These are phyloP conservation scores for Passiflora organensis DNA, from an alignment of 345 rosid species.

Conservation along the genomic window DNA sequence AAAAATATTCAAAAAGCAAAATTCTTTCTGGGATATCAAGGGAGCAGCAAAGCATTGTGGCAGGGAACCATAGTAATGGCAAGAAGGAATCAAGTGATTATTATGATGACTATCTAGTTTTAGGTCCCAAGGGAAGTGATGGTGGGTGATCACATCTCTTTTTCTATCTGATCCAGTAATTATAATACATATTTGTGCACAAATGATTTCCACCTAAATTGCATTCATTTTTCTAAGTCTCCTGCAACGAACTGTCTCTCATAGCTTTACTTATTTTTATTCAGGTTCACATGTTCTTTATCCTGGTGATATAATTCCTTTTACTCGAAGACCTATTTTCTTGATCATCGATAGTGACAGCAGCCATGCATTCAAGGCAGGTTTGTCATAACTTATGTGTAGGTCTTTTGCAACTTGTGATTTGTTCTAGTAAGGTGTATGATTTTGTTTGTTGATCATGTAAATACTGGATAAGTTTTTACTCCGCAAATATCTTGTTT, in stretches of 20 bases:
- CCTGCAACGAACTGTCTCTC: background rate
- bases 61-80: slow-evolving; percentile 56
- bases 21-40: slow-evolving; percentile 39
- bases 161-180: slow-evolving; percentile 1
- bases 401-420: background rate
- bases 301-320: slow-evolving; percentile 95
- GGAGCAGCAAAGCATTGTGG: slow-evolving; percentile 41
- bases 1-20: slow-evolving; percentile 57
- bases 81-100: slow-evolving; percentile 34
- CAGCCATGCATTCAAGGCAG: slow-evolving; percentile 99
- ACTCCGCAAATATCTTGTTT: too few relatives aligned
- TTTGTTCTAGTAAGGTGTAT: slow-evolving; percentile 8
- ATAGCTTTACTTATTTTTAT: slow-evolving; percentile 6
- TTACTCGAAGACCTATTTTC: slow-evolving; percentile 88
- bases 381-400: slow-evolving; percentile 84
- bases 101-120: slow-evolving; percentile 49
- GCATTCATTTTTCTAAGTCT: background rate
- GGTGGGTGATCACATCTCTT: slow-evolving; percentile 44
- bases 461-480: too few relatives aligned
- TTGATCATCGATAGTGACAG: slow-evolving; percentile 87
- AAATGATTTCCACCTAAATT: slow-evolving; percentile 1
- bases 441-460: background rate
- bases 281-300: slow-evolving; percentile 72
- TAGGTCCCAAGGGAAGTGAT: slow-evolving; percentile 68
- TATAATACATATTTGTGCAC: background rate